Percentiles rank a stretch among this genome's conserved stretches.
Conservation (phyloP, 2,329 filamentous ascomycete species). For the Rosellinia necatrix region DNA sequence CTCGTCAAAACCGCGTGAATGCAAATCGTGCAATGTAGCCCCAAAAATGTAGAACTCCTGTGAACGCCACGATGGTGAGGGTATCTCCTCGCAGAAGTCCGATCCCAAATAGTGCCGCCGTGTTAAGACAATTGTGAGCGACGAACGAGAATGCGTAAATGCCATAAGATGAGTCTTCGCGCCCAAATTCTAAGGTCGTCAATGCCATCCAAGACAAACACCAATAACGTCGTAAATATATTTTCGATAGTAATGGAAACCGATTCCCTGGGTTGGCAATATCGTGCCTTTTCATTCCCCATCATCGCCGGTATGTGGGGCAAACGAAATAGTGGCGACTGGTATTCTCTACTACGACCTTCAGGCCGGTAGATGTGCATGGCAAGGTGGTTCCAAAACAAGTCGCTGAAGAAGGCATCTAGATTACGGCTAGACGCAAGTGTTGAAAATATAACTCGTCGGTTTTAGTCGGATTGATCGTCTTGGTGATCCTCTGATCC, state of each 20-base stretch:
- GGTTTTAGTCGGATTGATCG: slow-evolving; percentile 60
- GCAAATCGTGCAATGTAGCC: slow-evolving; percentile 20
- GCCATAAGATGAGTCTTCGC: slow-evolving; percentile 33
- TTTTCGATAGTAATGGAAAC: slow-evolving; percentile 31
- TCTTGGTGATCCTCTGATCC: slow-evolving; percentile 68
- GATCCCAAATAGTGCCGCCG: slow-evolving; percentile 28
- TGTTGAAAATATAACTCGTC: slow-evolving; percentile 14
- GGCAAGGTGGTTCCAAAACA: slow-evolving; percentile 9
- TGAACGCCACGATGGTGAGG: slow-evolving; percentile 40
- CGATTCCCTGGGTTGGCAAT: slow-evolving; percentile 24
- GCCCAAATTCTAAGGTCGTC: slow-evolving; percentile 37
- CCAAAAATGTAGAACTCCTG: slow-evolving; percentile 28
- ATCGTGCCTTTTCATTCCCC: slow-evolving; percentile 27
- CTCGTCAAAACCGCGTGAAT: slow-evolving; percentile 21
- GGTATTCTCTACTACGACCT: slow-evolving; percentile 35
- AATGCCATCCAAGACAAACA: slow-evolving; percentile 34
- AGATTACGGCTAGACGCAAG: slow-evolving; percentile 1
- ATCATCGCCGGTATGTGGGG: slow-evolving; percentile 30
- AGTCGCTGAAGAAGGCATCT: slow-evolving; percentile 5
- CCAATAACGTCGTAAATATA: slow-evolving; percentile 35
- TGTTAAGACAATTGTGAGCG: slow-evolving; percentile 32
- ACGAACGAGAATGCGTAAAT: slow-evolving; percentile 36
- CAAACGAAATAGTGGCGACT: slow-evolving; percentile 29
- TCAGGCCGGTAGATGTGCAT: slow-evolving; percentile 26
- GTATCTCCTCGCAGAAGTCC: slow-evolving; percentile 38